These are phyloP conservation scores for Yarrowia sp. DNA, from an alignment of 805 yeast species.

Conservation along the genomic window DNA sequence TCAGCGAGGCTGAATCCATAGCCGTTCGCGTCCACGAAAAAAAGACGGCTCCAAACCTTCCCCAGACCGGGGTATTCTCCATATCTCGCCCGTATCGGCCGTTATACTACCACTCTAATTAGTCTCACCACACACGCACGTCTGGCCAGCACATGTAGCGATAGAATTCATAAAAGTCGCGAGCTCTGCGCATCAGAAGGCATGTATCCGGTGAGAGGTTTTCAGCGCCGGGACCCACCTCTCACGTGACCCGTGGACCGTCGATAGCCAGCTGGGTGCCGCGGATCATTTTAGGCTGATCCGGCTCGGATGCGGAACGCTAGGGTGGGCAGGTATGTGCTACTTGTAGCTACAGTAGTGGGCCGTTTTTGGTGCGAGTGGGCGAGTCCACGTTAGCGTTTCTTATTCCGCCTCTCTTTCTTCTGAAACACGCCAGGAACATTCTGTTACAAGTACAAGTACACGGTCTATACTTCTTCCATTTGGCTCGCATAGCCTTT, in stretches of 20 bases:
- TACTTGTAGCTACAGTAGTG: too few relatives aligned
- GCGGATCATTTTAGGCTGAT: too few relatives aligned
- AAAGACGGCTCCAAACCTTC: too few relatives aligned
- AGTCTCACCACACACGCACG: not conserved
- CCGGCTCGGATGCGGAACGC: too few relatives aligned
- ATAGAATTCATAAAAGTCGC: not conserved
- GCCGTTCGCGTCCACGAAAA: not conserved
- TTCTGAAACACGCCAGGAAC: not conserved
- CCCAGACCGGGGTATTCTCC: too few relatives aligned
- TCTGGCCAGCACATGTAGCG: not conserved
- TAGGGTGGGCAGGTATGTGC: too few relatives aligned
- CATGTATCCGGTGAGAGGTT: not conserved
- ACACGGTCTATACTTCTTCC: too few relatives aligned
- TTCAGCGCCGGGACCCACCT: not conserved
- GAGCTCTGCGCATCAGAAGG: not conserved
- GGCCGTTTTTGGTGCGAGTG: too few relatives aligned
- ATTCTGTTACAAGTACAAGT: too few relatives aligned
- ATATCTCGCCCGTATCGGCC: not conserved
- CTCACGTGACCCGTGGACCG: not conserved
- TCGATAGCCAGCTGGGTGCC: constrained; percentile 1
- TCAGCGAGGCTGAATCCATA: not conserved
- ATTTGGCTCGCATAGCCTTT: too few relatives aligned
- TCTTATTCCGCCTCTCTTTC: too few relatives aligned
- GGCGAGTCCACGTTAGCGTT: too few relatives aligned
- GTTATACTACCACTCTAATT: not conserved